Percentiles rank a stretch among this genome's conserved stretches.
Evolutionary conservation across 352 stramenopile species (phyloP).

Genomic region (Globisporangium canariense): DNA sequence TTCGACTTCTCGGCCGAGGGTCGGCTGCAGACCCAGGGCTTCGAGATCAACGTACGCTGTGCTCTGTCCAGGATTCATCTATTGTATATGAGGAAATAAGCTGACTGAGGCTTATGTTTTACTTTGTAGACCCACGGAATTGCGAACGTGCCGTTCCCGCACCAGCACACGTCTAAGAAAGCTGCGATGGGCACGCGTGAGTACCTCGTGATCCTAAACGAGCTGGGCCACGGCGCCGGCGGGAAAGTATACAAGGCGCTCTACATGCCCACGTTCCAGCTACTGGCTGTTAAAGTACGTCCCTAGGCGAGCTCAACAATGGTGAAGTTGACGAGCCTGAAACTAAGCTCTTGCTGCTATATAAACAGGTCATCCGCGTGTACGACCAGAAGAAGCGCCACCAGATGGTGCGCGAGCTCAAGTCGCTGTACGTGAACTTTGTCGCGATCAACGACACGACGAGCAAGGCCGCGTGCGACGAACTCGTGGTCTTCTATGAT

Average conservation of each 20-base stretch:
- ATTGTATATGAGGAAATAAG: too few species aligned
- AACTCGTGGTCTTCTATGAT: constrained; percentile 91
- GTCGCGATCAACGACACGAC: constrained; percentile 52
- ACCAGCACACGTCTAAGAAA: constrained; percentile 20
- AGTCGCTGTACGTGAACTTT: constrained; percentile 83
- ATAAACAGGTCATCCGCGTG: constrained; percentile 65
- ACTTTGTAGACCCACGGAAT: constrained; percentile 66
- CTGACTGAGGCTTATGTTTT: background rate
- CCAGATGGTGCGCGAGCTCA: constrained; percentile 86
- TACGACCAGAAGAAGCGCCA: constrained; percentile 87
- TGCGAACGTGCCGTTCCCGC: constrained; percentile 57
- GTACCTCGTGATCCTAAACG: constrained; percentile 62
- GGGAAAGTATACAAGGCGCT: constrained; percentile 89
- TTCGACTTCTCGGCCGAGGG: constrained; percentile 83
- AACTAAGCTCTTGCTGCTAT: background rate
- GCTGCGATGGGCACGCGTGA: constrained; percentile 49
- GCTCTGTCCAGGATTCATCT: too few species aligned
- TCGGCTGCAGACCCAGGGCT: constrained; percentile 74
- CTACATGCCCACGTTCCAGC: constrained; percentile 85
- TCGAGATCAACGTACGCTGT: constrained; percentile 73
- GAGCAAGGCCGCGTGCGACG: constrained; percentile 51
- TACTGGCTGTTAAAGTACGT: constrained; percentile 81
- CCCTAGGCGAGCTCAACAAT: background rate
- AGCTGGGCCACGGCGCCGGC: constrained; percentile 79
- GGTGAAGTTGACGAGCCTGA: too few species aligned